These are phyloP conservation scores for Yamadazyma taylorii DNA, from an alignment of 1,139 yeast species.

Conservation along the genomic window DNA sequence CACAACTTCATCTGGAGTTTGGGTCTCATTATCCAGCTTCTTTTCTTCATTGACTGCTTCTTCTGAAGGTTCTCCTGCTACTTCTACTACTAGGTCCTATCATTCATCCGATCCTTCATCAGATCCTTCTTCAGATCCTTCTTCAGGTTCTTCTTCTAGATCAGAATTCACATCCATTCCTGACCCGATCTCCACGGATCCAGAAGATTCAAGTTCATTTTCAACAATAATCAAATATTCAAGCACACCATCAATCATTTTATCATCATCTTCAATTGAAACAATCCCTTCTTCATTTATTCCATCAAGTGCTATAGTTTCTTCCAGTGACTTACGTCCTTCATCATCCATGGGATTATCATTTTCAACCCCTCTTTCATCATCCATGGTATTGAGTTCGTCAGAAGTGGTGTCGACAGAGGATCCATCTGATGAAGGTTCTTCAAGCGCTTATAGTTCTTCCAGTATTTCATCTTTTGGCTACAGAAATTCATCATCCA, in stretches of 20 bases:
- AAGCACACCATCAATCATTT: constrained; percentile 1
- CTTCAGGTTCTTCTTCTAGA: no score
- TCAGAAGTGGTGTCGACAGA: no score
- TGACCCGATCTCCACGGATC: not conserved
- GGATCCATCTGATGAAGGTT: not conserved
- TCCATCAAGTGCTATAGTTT: not conserved
- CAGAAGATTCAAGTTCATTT: not conserved
- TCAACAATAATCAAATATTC: not conserved
- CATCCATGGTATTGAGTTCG: constrained; percentile 1
- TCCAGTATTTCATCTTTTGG: constrained; percentile 3
- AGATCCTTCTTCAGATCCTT: no score
- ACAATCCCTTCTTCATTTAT: constrained; percentile 2
- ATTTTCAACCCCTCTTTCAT: constrained; percentile 1
- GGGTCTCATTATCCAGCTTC: not conserved
- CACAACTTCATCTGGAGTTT: not conserved
- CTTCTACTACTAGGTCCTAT: no score
- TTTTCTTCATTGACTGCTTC: constrained; percentile 1
- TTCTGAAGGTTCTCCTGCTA: no score
- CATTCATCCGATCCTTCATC: no score
- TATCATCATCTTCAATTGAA: constrained; percentile 1
- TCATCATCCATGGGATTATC: constrained; percentile 1
- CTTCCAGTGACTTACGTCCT: constrained; percentile 1
- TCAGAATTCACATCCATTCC: no score
- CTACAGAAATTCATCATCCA: constrained; percentile 1
- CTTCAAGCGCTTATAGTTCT: not conserved